Evolutionary conservation across 495 filamentous ascomycete species (phyloP), one percentile per base, ranked within the genome.

Genomic region (Penicillium bialowiezense): DNA sequence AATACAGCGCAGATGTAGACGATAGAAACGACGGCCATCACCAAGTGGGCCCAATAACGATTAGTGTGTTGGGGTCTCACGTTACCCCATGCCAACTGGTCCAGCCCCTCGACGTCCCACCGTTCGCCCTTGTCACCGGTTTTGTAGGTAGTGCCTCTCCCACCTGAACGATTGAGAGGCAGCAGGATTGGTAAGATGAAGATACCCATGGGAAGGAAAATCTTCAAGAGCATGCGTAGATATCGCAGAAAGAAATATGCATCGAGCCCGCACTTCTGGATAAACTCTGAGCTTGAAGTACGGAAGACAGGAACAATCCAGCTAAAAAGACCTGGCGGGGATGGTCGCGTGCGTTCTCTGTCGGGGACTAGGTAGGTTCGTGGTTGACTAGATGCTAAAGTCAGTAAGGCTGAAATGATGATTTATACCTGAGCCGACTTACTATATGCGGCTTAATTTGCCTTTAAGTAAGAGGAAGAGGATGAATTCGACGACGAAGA

Each of bases 211-310:
- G 91, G 88, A 15, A 93, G 64, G 59, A 97, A 97, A 51, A 97
- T 92, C 60, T 95, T 87, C 31, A 98, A 79, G 2, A 98, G 81
- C 65, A 95, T 93, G 46, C 92, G 89, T 13, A 98, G 77, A 64
- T 95, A 98, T 44, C 95, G 89, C 1, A 98, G 77, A 71, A 97
- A 98, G 69, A 98, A 95, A 73, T 97, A 98, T 58, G 95, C 92
- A 68, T 98, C 93, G 32, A 98, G 79, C 5, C 93, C 93, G 65
- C 90, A 96, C 68, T 96, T 96, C 32, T 89, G 85, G 51, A 97
- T 93, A 62, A 97, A 86, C 54, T 96, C 89, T n/a, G 87, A 76
- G 67, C 90, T 86, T 38, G 81, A 78, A 45, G 89, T 89, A 60
- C 77, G 82, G 68, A 93, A 88, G 28, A 96, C 78, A 20, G 84